Percentiles rank a stretch among this genome's conserved stretches.
phyloP scores from a whole-genome alignment of 805 yeast species.

The Sungouiella thailandica region DNA sequence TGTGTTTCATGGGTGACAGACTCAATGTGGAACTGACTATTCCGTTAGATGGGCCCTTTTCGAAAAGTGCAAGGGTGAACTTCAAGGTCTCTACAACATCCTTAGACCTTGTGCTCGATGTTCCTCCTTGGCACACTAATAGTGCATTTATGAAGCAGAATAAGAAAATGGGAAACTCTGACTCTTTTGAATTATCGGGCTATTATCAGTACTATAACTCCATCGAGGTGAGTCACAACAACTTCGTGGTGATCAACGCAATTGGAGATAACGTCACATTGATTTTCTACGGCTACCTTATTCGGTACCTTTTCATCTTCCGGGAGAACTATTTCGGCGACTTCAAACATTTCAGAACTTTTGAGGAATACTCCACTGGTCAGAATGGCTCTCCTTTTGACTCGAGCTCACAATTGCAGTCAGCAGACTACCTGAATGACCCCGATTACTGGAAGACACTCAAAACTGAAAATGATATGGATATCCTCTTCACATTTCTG shows the following conservation, averaged over 20 bases:
- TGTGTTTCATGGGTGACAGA: conserved; percentile 65
- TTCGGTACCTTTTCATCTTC: conserved; percentile 68
- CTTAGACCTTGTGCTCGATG: conserved; percentile 58
- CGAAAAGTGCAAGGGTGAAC: conserved; percentile 47
- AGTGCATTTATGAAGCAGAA: conserved; percentile 59
- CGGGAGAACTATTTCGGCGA: conserved; percentile 92
- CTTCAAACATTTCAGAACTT: conserved; percentile 71
- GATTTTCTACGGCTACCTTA: conserved; percentile 72
- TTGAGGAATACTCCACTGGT: conserved; percentile 64
- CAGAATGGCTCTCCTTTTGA: conserved; percentile 2
- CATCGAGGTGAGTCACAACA: conserved; percentile 62
- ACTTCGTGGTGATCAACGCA: conserved; percentile 62
- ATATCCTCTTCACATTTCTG: conserved; percentile 66
- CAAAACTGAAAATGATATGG: conserved; percentile 67
- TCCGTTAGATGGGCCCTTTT: conserved; percentile 55
- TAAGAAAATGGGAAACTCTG: conserved; percentile 62
- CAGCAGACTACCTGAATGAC: conserved; percentile 4
- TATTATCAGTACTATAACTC: conserved; percentile 56
- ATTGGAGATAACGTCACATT: conserved; percentile 63
- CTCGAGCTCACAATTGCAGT: not conserved
- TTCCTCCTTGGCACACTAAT: conserved; percentile 92
- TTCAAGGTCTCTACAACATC: conserved; percentile 51
- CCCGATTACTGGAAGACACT: conserved; percentile 34
- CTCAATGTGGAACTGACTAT: conserved; percentile 44
- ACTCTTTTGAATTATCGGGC: conserved; percentile 58